Base-by-base conservation (phyloP, 495 filamentous ascomycete species). In the Xylaria intraflava region DNA sequence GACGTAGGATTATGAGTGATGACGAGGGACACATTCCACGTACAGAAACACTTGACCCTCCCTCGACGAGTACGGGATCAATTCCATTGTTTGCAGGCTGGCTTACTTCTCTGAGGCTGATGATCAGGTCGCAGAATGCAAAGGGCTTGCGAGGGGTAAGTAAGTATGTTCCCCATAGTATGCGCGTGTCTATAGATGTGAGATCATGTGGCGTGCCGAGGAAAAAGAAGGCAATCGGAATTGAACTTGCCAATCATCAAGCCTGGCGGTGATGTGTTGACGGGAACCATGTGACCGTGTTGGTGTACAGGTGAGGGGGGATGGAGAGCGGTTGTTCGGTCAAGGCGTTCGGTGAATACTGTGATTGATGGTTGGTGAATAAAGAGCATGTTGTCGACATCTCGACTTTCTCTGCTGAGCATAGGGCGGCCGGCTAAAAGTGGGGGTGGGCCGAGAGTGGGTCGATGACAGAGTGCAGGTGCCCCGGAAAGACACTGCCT, bases 1-100 rank as follows among this genome's bases (percentile, higher is more conserved):
- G 16, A 1, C 2, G 23, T 22, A 12, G 10, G n/a, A 22, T 30
- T 8, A 6, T 16, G 39, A 23, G 42, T 30, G 11, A 26, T 44
- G 33, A 51, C 45, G 46, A 50, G 62, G n/a, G n/a, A n/a, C n/a
- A n/a, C n/a, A n/a, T n/a, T n/a, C 60, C 49, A 76, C 81, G 65
- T 73, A 84, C 82, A 85, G 71, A 30, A 84, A 80, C 48, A 85
- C 78, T 64, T 83, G 79, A 49, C 78, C 78, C 49, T 83, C 82
- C 53, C 75, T 74, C 29, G 76, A 75, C 38, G 76, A 73, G 57
- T 85, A 85, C n/a, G 81, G 82, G 55, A 85, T 77, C 58, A 85
- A 68, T 56, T 82, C 83, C 82, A 85, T 82, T 53, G 51, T 59
- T 56, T 17, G 10, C 20, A 20, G 20, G 41, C 11, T 44, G 22